These are phyloP conservation scores for Novymonas esmeraldas DNA, from an alignment of 208 protist species.

Conservation along the genomic window DNA sequence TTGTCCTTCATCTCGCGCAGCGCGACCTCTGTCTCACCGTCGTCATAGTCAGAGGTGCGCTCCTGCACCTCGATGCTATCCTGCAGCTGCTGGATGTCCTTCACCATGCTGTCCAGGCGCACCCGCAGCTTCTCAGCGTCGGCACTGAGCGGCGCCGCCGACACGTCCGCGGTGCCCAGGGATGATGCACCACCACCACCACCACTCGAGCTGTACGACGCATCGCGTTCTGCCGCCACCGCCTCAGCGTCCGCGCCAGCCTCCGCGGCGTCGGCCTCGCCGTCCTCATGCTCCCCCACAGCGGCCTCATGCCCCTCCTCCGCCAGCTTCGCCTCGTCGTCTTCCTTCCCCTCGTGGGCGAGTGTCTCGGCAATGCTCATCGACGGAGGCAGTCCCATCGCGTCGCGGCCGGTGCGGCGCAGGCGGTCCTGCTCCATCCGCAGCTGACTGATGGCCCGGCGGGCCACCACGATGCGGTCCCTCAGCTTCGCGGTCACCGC, in stretches of 20 bases:
- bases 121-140: constrained; percentile 60
- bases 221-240: background rate
- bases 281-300: constrained; percentile 14
- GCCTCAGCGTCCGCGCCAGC: constrained; percentile 9
- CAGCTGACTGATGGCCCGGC: constrained; percentile 75
- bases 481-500: constrained; percentile 75
- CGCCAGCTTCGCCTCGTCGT: constrained; percentile 28
- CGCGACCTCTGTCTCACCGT: constrained; percentile 66
- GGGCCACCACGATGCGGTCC: constrained; percentile 69
- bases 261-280: background rate
- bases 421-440: constrained; percentile 89
- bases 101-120: constrained; percentile 76
- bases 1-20: constrained; percentile 81
- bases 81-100: constrained; percentile 81
- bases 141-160: constrained; percentile 10
- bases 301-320: constrained; percentile 26
- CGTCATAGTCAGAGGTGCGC: constrained; percentile 53
- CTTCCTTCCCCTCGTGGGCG: constrained; percentile 50
- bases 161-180: constrained; percentile 3
- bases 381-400: constrained; percentile 62
- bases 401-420: constrained; percentile 60
- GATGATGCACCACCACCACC: constrained; percentile 1
- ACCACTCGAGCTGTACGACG: background rate
- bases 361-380: constrained; percentile 85
- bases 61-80: constrained; percentile 64